A percentile compares a stretch with the other conserved stretches of the same genome.
Evolutionary conservation across 208 protist species (phyloP).

Genomic region (Trypanosoma vivax): DNA sequence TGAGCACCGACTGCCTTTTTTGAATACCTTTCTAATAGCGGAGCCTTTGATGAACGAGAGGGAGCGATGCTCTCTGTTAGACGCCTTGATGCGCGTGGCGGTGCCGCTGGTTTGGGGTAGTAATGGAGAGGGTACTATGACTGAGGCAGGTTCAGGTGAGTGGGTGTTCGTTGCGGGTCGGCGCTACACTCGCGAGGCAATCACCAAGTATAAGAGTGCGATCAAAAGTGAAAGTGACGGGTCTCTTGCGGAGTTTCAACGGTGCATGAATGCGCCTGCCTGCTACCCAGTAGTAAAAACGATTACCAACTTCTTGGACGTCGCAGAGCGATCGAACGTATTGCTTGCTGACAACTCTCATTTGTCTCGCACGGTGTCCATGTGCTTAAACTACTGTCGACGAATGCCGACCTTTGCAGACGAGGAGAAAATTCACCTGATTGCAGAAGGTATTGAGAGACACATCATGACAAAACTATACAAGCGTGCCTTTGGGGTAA

Average conservation of each 20-base stretch:
- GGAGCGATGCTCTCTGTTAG: constrained; percentile 11
- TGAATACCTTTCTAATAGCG: constrained; percentile 61
- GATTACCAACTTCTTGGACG: constrained; percentile 46
- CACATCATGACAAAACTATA: constrained; percentile 77
- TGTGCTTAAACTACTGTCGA: constrained; percentile 19
- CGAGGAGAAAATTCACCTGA: constrained; percentile 19
- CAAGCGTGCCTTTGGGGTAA: constrained; percentile 40
- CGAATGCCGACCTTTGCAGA: constrained; percentile 17
- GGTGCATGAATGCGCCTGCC: constrained; percentile 32
- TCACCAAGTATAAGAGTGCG: constrained; percentile 52
- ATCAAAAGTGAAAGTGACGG: constrained; percentile 66
- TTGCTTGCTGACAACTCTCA: constrained; percentile 17
- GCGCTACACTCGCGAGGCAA: constrained; percentile 16
- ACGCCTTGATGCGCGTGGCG: constrained; percentile 3
- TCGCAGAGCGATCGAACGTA: constrained; percentile 19
- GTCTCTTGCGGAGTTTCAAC: constrained; percentile 59
- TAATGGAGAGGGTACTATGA: neutral
- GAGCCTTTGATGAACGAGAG: constrained; percentile 37
- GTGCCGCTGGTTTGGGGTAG: neutral
- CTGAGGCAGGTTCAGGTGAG: neutral
- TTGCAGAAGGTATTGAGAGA: constrained; percentile 67
- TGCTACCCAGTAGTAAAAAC: constrained; percentile 29
- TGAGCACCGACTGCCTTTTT: constrained; percentile 13
- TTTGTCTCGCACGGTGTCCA: constrained; percentile 9
- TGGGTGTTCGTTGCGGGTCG: neutral